Evolutionary conservation across 1,139 yeast genomes (phyloP), one percentile per base, ranked within the genome.

Genomic region (Pichia sp.): DNA sequence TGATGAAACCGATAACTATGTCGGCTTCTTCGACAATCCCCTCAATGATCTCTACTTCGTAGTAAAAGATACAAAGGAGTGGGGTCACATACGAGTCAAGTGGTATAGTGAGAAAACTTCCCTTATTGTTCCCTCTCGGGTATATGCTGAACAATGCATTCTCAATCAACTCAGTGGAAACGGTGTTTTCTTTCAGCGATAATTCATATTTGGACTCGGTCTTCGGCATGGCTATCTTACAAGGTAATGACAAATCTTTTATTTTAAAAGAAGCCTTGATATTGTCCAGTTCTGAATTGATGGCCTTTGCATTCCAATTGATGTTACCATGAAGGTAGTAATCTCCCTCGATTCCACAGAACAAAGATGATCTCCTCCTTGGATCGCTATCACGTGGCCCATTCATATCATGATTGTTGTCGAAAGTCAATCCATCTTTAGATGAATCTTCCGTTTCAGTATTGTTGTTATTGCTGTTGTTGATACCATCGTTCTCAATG

Each of bases 21-120:
- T 67, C 71, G 35, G 68, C 56, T 33, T 61, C 60, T 16, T 60
- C 58, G 24, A 34, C 47, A 26, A 63, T 54, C 24, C 64, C 63
- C 20, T 66, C 58, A 22, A 62, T 46, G 3, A 77, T 53, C 32
- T 63, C 62, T 5, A 76, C 59, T 50, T 78, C 86, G 50, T 54
- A 78, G 50, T 78, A 78, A 51, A 68, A 78, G 2, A 77, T 56
- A 0, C 80, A 79, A 31, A 46, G 16, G 14, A 38, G 32, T 8
- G 41, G 39, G 3, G 46, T 27, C 12, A 36, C 24, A 29, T 27
- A 30, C 3, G 29, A 27, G 22, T 40, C 30, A 11, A 34, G 10
- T 10, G 33, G 29, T 2, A 40, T 26, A 2, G 44, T 40, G 3
- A 37, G n/a, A 17, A 34, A 32, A 14, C 29, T 27, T n/a, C 29